Base-by-base conservation (phyloP, 2,329 filamentous ascomycete genomes). In the Ophiostoma sp. region DNA sequence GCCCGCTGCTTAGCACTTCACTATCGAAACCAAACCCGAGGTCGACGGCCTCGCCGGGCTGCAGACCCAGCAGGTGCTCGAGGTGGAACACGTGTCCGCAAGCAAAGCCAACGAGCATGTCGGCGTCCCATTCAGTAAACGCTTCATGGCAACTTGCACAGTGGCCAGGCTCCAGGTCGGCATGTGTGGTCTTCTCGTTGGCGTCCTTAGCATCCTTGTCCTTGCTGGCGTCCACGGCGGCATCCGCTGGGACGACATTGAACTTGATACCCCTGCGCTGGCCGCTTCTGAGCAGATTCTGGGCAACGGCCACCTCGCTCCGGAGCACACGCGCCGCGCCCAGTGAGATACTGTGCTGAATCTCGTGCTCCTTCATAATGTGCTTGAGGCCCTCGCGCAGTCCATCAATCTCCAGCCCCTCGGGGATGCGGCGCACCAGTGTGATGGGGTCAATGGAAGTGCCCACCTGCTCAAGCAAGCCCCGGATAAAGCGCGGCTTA, bases 281-380 rank as follows among this genome's bases (percentile, higher is more conserved):
- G 0, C 94, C 93, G 17, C 84, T 87, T 0, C 94, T 87, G 27
- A 98, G 82, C 4, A 88, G 89, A 68, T 90, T 90, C 86, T 98
- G 96, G 0, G 91, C 93, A 4, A 86, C 84, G 0, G 90, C 89
- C 0, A 99, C 94, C 79, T 99, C 95, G 71, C 94, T 93, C 68
- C 91, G 85, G 60, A 98, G 83, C 0, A 98, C 94, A 69, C 88
- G 87, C 0, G 95, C 94, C 3, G 96, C 95, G 0, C 95, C 95
- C 62, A 90, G 89, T 73, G 91, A 94, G 77, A 99, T 97, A 75
- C 91, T 95, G 77, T 92, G 89, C 80, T 98, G 95, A 64, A 99
- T 91, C 77, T 98, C 95, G 77, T 97, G 94, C 79, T 99, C 95
- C 75, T 94, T 90, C 77, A 99, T 91, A 83, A 99, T 93, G 71